Conservation (phyloP, 2,329 filamentous ascomycete genomes). For the Diaporthe helianthi region DNA sequence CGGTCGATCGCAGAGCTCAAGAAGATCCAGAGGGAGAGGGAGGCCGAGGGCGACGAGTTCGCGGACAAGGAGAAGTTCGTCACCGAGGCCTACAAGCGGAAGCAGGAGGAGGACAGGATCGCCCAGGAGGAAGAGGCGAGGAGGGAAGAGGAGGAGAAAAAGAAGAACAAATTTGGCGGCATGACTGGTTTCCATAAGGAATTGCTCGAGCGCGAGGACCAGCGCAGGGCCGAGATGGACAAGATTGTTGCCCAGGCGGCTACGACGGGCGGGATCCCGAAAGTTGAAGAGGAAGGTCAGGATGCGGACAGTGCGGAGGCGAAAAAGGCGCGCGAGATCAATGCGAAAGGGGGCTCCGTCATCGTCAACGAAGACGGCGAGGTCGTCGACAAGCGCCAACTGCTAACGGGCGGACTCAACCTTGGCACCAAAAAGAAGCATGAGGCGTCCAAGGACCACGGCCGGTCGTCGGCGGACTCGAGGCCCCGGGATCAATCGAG, state of each 20-base stretch:
- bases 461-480: constrained; percentile 40
- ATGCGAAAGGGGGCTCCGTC: constrained; percentile 66
- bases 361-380: constrained; percentile 83
- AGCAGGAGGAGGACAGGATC: constrained; percentile 76
- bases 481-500: constrained; percentile 41
- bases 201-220: constrained; percentile 74
- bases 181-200: constrained; percentile 83
- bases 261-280: constrained; percentile 47
- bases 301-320: constrained; percentile 62
- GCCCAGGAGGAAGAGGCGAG: constrained; percentile 75
- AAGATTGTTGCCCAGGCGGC: constrained; percentile 68
- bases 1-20: constrained; percentile 81
- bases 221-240: constrained; percentile 72
- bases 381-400: constrained; percentile 83
- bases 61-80: constrained; percentile 87
- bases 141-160: constrained; percentile 69
- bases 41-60: constrained; percentile 81
- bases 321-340: constrained; percentile 72
- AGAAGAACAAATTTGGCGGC: constrained; percentile 70
- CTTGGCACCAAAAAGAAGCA: constrained; percentile 68
- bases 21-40: constrained; percentile 77
- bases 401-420: constrained; percentile 79
- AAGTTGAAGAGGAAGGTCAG: constrained; percentile 45
- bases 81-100: constrained; percentile 80
- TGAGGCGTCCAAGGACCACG: constrained; percentile 46